Conservation (phyloP, 306 rosid genomes). For the Ammopiptanthus mongolicus region DNA sequence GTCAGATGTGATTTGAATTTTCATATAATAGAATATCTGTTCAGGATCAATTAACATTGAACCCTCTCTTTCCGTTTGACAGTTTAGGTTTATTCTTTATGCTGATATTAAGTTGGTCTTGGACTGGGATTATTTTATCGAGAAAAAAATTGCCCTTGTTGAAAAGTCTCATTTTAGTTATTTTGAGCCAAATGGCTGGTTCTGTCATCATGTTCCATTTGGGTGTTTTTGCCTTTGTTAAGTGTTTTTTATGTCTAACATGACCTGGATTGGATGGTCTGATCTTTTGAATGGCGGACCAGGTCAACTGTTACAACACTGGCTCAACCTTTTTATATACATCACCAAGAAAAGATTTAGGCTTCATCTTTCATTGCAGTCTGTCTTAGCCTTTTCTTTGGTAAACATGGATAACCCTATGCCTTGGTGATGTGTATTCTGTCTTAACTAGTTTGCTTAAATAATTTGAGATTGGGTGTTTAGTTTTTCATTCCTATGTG, state of each 20-base stretch:
- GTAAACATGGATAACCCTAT: not conserved
- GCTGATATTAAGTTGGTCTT: not conserved
- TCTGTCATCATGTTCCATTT: not conserved
- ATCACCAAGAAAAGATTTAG: not conserved
- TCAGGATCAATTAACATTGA: not conserved
- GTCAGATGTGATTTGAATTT: not conserved
- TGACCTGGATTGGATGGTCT: not conserved
- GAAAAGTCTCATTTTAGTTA: not conserved
- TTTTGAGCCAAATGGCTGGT: not conserved
- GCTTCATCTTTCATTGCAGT: conserved; percentile 1
- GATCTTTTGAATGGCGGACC: not conserved
- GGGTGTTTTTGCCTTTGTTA: not conserved
- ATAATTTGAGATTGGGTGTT: conserved; percentile 8
- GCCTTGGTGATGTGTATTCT: not conserved
- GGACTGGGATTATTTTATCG: not conserved
- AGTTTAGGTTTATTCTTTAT: not conserved
- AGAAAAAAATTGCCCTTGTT: not conserved
- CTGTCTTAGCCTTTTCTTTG: not conserved
- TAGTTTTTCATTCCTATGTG: conserved; percentile 2
- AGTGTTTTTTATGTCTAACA: not conserved
- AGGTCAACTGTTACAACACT: not conserved
- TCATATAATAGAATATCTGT: not conserved
- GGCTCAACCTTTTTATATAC: not conserved
- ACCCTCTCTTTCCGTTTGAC: not conserved
- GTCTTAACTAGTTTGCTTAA: not conserved